phyloP scores from a whole-genome alignment of 108 stramenopile species.

The Cyclotella choctawhatcheeana region DNA sequence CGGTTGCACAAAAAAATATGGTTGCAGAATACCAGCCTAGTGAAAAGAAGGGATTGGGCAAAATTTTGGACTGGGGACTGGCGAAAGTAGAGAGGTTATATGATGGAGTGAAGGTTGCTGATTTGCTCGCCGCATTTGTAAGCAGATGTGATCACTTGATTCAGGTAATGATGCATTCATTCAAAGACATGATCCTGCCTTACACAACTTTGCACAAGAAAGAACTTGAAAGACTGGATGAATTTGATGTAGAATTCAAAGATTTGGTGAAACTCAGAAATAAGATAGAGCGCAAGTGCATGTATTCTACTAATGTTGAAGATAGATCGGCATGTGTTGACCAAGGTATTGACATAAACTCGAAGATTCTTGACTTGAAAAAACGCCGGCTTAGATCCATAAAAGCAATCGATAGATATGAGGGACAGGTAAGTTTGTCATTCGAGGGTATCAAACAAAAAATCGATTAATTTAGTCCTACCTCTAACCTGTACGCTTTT shows the following conservation, averaged over 20 bases:
- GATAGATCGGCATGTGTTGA: conserved; percentile 40
- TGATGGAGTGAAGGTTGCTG: conserved; percentile 20
- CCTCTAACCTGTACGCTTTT: too few species aligned
- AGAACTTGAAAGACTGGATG: conserved; percentile 26
- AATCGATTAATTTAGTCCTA: too few species aligned
- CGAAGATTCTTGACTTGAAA: conserved; percentile 31
- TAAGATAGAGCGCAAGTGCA: conserved; percentile 42
- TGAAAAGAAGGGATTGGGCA: conserved; percentile 21
- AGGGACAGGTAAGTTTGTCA: background rate
- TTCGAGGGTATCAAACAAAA: too few species aligned
- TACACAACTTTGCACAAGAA: conserved; percentile 25
- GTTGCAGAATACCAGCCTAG: conserved; percentile 23
- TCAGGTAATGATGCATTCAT: conserved; percentile 33
- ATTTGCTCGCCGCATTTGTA: conserved; percentile 37
- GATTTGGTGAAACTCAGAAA: conserved; percentile 36
- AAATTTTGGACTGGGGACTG: conserved; percentile 38
- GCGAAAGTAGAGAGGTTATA: conserved; percentile 35
- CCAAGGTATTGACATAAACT: conserved; percentile 39
- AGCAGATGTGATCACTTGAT: conserved; percentile 33
- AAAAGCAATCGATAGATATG: conserved; percentile 30
- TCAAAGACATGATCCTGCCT: conserved; percentile 24
- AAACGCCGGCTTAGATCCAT: conserved; percentile 19
- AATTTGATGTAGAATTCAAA: conserved; percentile 42
- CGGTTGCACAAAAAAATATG: background rate
- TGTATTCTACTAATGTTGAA: conserved; percentile 22